A percentile compares a stretch with the other conserved stretches of the same genome.
phyloP scores from a whole-genome alignment of 192 early-diverging fungal species.

The Gonapodya sp. region DNA sequence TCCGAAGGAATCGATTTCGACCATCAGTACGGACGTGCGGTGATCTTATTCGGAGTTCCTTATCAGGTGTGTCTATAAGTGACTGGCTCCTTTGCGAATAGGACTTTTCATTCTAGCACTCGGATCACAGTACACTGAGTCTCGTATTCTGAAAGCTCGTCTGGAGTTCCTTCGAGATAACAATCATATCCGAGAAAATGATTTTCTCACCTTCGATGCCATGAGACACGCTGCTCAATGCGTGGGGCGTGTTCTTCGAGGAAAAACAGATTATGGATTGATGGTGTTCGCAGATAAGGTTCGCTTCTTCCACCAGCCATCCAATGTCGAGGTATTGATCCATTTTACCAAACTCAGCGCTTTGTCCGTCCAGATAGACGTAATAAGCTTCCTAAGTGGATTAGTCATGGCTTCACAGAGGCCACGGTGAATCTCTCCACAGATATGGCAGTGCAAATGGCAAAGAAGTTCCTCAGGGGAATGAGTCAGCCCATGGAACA shows the following conservation, averaged over 20 bases:
- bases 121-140: slow-evolving; percentile 72
- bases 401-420: slow-evolving; percentile 78
- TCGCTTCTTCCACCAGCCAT: too few species aligned
- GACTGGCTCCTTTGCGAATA: not conserved
- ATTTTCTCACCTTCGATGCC: slow-evolving; percentile 98
- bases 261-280: slow-evolving; percentile 96
- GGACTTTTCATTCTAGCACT: not conserved
- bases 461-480: slow-evolving; percentile 83
- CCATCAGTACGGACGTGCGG: slow-evolving; percentile 97
- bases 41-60: slow-evolving; percentile 98
- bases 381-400: slow-evolving; percentile 95
- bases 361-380: slow-evolving; percentile 92
- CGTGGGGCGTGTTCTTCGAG: slow-evolving; percentile 91
- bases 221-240: slow-evolving; percentile 99
- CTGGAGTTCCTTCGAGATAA: slow-evolving; percentile 92
- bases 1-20: slow-evolving; percentile 99
- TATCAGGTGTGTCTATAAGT: slow-evolving; percentile 61
- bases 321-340: too few species aligned
- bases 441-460: slow-evolving; percentile 87
- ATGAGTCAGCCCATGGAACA: slow-evolving; percentile 95
- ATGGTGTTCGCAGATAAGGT: slow-evolving; percentile 99
- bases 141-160: slow-evolving; percentile 84
- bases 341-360: slow-evolving; percentile 32
- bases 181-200: slow-evolving; percentile 91
- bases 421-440: slow-evolving; percentile 85